Conservation (phyloP, 805 yeast genomes). For the Myxozyma nipponensis region DNA sequence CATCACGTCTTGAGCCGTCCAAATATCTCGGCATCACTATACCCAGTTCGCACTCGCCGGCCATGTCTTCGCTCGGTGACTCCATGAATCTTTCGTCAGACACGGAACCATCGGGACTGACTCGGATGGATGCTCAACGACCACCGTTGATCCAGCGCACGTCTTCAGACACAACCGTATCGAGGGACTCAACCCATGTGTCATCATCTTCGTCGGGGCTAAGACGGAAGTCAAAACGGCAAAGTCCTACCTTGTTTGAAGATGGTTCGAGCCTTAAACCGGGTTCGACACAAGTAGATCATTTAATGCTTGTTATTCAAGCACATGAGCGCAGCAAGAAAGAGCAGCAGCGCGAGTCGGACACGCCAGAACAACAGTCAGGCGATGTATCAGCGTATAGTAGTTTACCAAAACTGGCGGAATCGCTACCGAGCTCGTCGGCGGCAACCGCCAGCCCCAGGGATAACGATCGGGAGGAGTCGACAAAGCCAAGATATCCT, state of each 20-base stretch:
- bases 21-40: not conserved
- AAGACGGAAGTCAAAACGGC: slow-evolving; percentile 4
- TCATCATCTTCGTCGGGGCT: slow-evolving; percentile 4
- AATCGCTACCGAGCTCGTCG: not conserved
- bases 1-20: slow-evolving; percentile 1
- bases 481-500: not conserved
- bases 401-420: not conserved
- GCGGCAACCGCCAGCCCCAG: not conserved
- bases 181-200: not conserved
- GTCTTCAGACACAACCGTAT: not conserved
- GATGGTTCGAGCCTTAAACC: slow-evolving; percentile 6
- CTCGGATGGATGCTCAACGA: too few species aligned
- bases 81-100: too few species aligned
- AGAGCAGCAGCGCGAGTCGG: too few species aligned
- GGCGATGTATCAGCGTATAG: not conserved
- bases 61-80: too few species aligned
- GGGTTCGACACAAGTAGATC: slow-evolving; percentile 70
- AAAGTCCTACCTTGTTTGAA: slow-evolving; percentile 18
- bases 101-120: too few species aligned
- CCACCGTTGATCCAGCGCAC: not conserved
- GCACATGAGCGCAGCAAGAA: slow-evolving; percentile 62
- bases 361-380: not conserved
- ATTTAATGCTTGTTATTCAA: slow-evolving; percentile 83
- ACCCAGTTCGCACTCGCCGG: not conserved
- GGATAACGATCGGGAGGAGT: not conserved